Evolutionary conservation across 805 yeast species (phyloP).

Genomic region (Candida incommunis): DNA sequence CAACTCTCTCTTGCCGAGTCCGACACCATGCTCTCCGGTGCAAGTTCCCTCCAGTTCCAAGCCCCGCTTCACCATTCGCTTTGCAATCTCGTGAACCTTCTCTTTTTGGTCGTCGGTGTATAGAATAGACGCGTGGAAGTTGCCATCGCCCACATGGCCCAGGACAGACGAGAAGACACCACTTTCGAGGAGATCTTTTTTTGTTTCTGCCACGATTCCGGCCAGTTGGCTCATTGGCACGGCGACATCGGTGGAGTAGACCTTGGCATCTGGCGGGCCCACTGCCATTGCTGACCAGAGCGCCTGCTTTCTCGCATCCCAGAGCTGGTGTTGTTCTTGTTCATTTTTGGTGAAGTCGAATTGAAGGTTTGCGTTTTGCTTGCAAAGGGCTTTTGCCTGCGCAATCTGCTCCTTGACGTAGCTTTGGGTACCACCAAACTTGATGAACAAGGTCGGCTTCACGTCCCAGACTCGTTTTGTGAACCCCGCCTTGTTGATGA

Average conservation of each 20-base stretch:
- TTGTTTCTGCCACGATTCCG: constrained; percentile 44
- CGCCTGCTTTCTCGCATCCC: constrained; percentile 75
- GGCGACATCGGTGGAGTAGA: constrained; percentile 88
- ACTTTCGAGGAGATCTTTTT: constrained; percentile 41
- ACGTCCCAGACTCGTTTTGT: constrained; percentile 46
- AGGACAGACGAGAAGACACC: constrained; percentile 48
- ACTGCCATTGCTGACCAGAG: constrained; percentile 55
- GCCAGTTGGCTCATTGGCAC: constrained; percentile 68
- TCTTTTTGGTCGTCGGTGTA: constrained; percentile 19
- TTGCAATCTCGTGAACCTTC: constrained; percentile 2
- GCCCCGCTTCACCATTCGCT: constrained; percentile 5
- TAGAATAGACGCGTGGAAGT: constrained; percentile 62
- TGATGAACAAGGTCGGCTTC: constrained; percentile 35
- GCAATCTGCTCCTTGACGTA: constrained; percentile 38
- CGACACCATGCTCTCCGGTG: constrained; percentile 86
- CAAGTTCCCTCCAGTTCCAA: constrained; percentile 28
- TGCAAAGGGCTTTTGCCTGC: constrained; percentile 22
- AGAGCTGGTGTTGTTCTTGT: constrained; percentile 60
- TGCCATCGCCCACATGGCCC: constrained; percentile 90
- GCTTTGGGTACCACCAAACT: constrained; percentile 45
- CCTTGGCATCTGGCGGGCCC: constrained; percentile 50
- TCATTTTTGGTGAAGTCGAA: constrained; percentile 52
- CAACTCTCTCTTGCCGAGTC: constrained; percentile 60
- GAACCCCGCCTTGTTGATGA: constrained; percentile 50
- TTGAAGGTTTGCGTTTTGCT: constrained; percentile 28